Evolutionary conservation across 2,329 filamentous ascomycete species (phyloP), one percentile per base, ranked within the genome.

Genomic region (Botrytis squamosa): DNA sequence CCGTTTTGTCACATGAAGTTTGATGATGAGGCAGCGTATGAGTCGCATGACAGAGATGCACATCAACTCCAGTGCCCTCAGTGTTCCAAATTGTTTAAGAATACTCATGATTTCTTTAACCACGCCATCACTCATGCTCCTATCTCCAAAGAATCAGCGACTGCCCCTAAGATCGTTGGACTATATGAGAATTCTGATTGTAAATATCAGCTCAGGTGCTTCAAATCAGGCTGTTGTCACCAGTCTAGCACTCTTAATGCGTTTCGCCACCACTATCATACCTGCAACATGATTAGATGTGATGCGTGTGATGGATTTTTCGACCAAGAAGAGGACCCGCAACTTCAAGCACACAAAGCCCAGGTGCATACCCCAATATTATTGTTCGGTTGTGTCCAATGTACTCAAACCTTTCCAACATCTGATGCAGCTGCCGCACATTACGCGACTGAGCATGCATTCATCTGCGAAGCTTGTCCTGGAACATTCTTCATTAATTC

Each of bases 381-480:
- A 38, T 33, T 22, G 7, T 68, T 68, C 25, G 29, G 49, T 29
- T 67, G 70, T 9, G 14, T 66, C 18, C 46, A 57, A 36, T 72
- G 70, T 36, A 36, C 42, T 20, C 14, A 46, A 42, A 60, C 22
- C 3, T 72, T 72, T 14, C 12, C 29, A 3, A 38, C 38, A 22
- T 20, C 62, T 5, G 36, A 65, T 10, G n/a, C 29, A 10, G 36
- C n/a, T 7, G 40, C n/a, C 25, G 12, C 46, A 33, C 70, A 72
- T n/a, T 67, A 44, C 12, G 66, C 40, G 18, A n/a, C 29, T 1
- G 29, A 57, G 38, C 70, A 72, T 57, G n/a, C 20, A 6, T 67
- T 72, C 12, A 12, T 29, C 36, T 72, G 70, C 29, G 46, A 67
- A 57, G 38, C 36, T 33, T 72, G 62, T 20, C 63, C 63, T 18